Evolutionary conservation across 225 moss, liverwort and hornwort species (phyloP), one percentile per base, ranked within the genome.

Genomic region (Straminergon stramineum): DNA sequence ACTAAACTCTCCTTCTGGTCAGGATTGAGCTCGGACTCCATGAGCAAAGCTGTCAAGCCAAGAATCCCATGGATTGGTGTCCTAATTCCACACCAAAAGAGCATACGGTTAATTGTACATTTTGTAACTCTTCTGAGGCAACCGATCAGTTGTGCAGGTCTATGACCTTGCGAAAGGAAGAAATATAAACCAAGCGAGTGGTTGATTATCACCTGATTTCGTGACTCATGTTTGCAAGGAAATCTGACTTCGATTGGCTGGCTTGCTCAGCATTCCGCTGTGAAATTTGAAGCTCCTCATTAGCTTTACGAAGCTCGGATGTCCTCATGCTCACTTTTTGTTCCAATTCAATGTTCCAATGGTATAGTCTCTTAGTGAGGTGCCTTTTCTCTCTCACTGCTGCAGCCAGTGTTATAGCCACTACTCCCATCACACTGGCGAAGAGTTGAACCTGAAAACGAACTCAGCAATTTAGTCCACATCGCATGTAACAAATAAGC

Each of bases 51-150:
- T 53, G 98, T 97, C 92, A 98, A 88, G 81, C 98, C 98, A 43
- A 98, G 84, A 86, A 98, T 98, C 56, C 98, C 98, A 93, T 96
- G 98, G 55, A 98, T 98, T 20, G 98, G 98, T 90, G 98, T 98
- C 92, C 98, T 98, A 90, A 91, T 79, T 75, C 62, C 86, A 84
- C 65, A 70, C 30, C 39, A 39, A 56, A 35, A 27, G 34, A 17
- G 63, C 30, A 55, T 60, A 66, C 48, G 48, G 45, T 84, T 55
- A 89, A 84, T 76, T n/a, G 65, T 43, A 61, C 16, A 58, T 79
- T 53, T 65, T 55, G 17, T 35, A 71, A 73, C 62, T 74, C 60
- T 84, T 76, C 34, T 24, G 37, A 89, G 55, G 74, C 34, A 48
- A 61, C 58, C 78, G 79, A 77, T 76, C 17, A 68, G 21, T 77